phyloP scores from a whole-genome alignment of 2,329 filamentous ascomycete genomes.

The Ophiobolus disseminans region DNA sequence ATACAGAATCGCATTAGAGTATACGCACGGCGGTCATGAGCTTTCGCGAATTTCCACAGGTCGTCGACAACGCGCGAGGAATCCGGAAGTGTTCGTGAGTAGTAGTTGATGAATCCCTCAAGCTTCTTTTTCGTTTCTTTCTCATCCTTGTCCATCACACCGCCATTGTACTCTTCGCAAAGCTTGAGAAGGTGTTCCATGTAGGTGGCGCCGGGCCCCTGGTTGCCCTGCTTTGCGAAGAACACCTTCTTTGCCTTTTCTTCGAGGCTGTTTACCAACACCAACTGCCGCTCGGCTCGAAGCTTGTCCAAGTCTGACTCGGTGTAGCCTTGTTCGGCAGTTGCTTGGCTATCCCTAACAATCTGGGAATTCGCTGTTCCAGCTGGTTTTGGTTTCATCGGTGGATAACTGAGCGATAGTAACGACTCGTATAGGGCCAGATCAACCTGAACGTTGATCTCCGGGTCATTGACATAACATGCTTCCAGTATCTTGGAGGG shows the following conservation, averaged over 20 bases:
- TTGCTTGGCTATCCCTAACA: conserved; percentile 63
- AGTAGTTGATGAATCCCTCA: conserved; percentile 73
- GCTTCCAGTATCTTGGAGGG: conserved; percentile 86
- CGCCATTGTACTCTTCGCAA: conserved; percentile 91
- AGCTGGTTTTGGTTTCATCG: conserved; percentile 63
- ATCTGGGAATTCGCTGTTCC: conserved; percentile 65
- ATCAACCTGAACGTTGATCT: conserved; percentile 85
- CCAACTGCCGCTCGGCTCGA: conserved; percentile 81
- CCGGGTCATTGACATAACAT: conserved; percentile 87
- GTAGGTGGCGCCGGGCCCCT: conserved; percentile 75
- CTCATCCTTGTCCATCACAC: conserved; percentile 74
- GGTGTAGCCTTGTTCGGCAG: conserved; percentile 52
- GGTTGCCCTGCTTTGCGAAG: conserved; percentile 81
- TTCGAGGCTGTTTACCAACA: conserved; percentile 81
- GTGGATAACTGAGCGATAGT: conserved; percentile 87
- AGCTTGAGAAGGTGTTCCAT: conserved; percentile 78
- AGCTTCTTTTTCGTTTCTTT: conserved; percentile 74
- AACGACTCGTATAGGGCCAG: conserved; percentile 85
- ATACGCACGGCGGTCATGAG: conserved; percentile 88
- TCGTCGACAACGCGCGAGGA: conserved; percentile 73
- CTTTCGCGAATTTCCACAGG: conserved; percentile 87
- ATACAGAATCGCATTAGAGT: conserved; percentile 87
- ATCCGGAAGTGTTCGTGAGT: conserved; percentile 80
- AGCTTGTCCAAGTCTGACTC: conserved; percentile 74
- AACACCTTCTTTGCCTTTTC: conserved; percentile 82